Conservation (phyloP, 2,329 filamentous ascomycete genomes). For the Ceratocystis ficicola region DNA sequence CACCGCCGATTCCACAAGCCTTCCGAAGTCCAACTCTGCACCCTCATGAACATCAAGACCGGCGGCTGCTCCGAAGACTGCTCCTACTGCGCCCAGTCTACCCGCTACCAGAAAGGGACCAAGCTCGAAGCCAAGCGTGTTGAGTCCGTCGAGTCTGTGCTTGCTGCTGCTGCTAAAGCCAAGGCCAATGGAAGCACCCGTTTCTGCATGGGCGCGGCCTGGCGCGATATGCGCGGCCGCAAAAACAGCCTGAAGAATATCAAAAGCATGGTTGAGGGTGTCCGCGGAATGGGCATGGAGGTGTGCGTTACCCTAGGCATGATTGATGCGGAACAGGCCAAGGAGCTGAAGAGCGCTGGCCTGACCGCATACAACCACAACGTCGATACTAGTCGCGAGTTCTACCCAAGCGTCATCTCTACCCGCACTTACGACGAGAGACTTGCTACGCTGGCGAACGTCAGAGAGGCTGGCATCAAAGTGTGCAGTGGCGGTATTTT, state of each 20-base stretch:
- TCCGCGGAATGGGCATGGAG: slow-evolving; percentile 74
- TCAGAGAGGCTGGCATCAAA: slow-evolving; percentile 74
- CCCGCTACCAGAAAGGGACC: slow-evolving; percentile 62
- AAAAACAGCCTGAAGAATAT: slow-evolving; percentile 75
- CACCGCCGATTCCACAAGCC: slow-evolving; percentile 81
- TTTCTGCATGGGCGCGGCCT: slow-evolving; percentile 92
- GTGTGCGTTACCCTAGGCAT: slow-evolving; percentile 88
- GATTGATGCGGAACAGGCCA: slow-evolving; percentile 71
- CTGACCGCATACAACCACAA: slow-evolving; percentile 93
- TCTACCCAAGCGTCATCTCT: slow-evolving; percentile 76
- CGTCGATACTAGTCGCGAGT: slow-evolving; percentile 78
- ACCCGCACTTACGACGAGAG: slow-evolving; percentile 81
- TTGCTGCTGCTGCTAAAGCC: slow-evolving; percentile 63
- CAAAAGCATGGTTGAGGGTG: slow-evolving; percentile 72
- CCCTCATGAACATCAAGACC: slow-evolving; percentile 93
- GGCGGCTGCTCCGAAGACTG: slow-evolving; percentile 88
- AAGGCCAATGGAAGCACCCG: slow-evolving; percentile 76
- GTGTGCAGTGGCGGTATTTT: slow-evolving; percentile 86
- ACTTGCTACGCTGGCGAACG: slow-evolving; percentile 63
- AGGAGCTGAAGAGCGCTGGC: slow-evolving; percentile 69
- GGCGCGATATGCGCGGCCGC: slow-evolving; percentile 85
- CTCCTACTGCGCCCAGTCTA: slow-evolving; percentile 84
- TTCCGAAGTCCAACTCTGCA: slow-evolving; percentile 78
- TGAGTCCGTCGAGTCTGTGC: slow-evolving; percentile 66
- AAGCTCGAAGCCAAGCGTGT: slow-evolving; percentile 71